These are phyloP conservation scores for Takakia lepidozioides DNA, from an alignment of 225 moss, liverwort and hornwort species.

Conservation along the genomic window DNA sequence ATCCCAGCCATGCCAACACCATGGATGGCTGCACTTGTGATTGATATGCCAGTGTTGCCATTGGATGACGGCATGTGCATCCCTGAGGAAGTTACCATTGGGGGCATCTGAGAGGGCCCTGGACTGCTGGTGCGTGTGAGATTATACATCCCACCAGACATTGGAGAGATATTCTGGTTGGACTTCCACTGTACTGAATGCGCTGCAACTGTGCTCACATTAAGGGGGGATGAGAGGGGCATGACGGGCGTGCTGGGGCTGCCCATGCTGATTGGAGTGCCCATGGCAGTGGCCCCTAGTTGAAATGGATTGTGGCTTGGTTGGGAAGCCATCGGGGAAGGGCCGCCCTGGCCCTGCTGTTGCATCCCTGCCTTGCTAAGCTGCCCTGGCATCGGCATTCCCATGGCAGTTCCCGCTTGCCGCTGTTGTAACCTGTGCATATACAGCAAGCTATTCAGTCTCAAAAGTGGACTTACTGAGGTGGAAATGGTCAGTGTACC, in stretches of 20 bases:
- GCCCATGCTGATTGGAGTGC: slow-evolving; percentile 13
- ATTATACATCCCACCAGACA: slow-evolving; percentile 29
- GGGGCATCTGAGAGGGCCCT: slow-evolving; percentile 13
- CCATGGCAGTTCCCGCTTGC: slow-evolving; percentile 22
- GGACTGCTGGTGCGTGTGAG: slow-evolving; percentile 17
- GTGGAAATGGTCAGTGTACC: no score
- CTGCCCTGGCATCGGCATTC: slow-evolving; percentile 22
- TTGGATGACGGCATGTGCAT: slow-evolving; percentile 23
- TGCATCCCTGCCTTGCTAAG: slow-evolving; percentile 29
- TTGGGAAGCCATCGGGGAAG: slow-evolving; percentile 20
- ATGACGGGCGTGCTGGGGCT: slow-evolving; percentile 14
- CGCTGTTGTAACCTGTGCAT: slow-evolving; percentile 31
- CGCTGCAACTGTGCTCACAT: slow-evolving; percentile 13
- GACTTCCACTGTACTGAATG: slow-evolving; percentile 37
- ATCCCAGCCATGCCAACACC: slow-evolving; percentile 10
- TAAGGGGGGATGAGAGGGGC: slow-evolving; percentile 13
- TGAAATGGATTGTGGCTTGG: slow-evolving; percentile 26
- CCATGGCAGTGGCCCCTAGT: slow-evolving; percentile 19
- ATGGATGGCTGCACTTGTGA: slow-evolving; percentile 4
- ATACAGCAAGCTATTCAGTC: neutral
- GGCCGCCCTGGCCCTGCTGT: slow-evolving; percentile 18
- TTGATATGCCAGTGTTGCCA: slow-evolving; percentile 14
- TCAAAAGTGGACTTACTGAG: neutral
- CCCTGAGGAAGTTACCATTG: slow-evolving; percentile 12
- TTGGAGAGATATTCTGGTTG: slow-evolving; percentile 19